These are phyloP conservation scores for Microbotryum saponariae DNA, from an alignment of 1,284 basidiomycete species.

Conservation along the genomic window DNA sequence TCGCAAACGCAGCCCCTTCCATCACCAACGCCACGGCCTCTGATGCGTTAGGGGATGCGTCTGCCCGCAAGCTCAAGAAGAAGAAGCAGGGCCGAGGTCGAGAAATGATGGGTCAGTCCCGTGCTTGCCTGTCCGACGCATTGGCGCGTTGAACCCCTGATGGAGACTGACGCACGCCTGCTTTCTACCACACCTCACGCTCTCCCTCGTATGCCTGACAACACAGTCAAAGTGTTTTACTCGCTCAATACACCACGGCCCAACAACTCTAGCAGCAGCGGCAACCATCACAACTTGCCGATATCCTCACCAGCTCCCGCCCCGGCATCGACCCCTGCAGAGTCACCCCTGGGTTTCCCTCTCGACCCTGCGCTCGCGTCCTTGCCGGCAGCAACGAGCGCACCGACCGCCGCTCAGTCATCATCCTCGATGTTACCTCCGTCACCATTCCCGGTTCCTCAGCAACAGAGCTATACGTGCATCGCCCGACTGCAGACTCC, in stretches of 20 bases:
- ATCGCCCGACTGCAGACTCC: conserved; percentile 25
- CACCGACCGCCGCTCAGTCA: conserved; percentile 5
- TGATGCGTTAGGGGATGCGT: too few relatives aligned
- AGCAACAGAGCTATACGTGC: conserved; percentile 17
- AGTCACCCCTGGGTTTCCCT: conserved; percentile 21
- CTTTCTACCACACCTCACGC: too few relatives aligned
- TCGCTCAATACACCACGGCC: conserved; percentile 21
- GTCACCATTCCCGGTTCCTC: background rate
- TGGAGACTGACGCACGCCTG: too few relatives aligned
- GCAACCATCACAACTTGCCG: background rate
- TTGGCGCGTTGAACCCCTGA: too few relatives aligned
- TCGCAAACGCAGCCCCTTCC: too few relatives aligned
- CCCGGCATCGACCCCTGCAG: conserved; percentile 2
- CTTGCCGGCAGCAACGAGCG: background rate
- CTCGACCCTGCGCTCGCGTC: conserved; percentile 24
- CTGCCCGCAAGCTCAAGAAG: too few relatives aligned
- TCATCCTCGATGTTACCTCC: background rate
- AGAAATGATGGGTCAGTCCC: too few relatives aligned
- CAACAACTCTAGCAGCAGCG: background rate
- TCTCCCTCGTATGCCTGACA: too few relatives aligned
- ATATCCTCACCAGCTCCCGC: background rate
- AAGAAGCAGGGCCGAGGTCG: too few relatives aligned
- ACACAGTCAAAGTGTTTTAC: conserved; percentile 33
- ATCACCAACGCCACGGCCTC: too few relatives aligned
- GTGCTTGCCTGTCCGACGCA: too few relatives aligned